Evolutionary conservation across 495 filamentous ascomycete species (phyloP).

Genomic region (Neurospora sp.): DNA sequence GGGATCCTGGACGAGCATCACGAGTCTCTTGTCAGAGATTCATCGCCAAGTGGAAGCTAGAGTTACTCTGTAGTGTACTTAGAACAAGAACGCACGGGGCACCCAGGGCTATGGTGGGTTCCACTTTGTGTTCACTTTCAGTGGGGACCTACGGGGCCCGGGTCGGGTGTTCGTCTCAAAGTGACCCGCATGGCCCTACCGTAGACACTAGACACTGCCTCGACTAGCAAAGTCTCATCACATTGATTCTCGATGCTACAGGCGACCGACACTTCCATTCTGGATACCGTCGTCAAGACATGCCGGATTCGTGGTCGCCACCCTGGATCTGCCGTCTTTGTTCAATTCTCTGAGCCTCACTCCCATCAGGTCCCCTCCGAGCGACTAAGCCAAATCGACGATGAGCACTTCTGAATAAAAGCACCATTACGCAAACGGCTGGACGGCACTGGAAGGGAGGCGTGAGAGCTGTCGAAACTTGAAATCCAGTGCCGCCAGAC

Average conservation of each 20-base stretch:
- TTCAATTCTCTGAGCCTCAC: neutral
- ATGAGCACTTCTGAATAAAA: neutral
- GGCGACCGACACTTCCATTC: neutral
- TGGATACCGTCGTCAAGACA: neutral
- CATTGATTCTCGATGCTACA: neutral
- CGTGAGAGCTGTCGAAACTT: neutral
- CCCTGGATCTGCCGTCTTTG: neutral
- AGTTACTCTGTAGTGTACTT: neutral
- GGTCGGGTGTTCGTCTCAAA: neutral
- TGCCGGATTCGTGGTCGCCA: neutral
- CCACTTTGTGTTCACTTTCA: neutral
- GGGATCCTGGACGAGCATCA: neutral
- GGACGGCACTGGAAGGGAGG: neutral
- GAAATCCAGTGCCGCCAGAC: constrained; percentile 5
- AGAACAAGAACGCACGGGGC: neutral
- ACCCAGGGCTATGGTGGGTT: neutral
- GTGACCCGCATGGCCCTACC: neutral
- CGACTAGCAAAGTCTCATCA: neutral
- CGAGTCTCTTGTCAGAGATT: neutral
- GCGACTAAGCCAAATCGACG: neutral
- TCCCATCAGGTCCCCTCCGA: neutral
- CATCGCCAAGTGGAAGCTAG: neutral
- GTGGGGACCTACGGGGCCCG: neutral
- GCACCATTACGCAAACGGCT: neutral
- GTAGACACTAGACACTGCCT: neutral